Evolutionary conservation across 2,329 filamentous ascomycete species (phyloP).

Genomic region (Botryosphaeria dothidea): DNA sequence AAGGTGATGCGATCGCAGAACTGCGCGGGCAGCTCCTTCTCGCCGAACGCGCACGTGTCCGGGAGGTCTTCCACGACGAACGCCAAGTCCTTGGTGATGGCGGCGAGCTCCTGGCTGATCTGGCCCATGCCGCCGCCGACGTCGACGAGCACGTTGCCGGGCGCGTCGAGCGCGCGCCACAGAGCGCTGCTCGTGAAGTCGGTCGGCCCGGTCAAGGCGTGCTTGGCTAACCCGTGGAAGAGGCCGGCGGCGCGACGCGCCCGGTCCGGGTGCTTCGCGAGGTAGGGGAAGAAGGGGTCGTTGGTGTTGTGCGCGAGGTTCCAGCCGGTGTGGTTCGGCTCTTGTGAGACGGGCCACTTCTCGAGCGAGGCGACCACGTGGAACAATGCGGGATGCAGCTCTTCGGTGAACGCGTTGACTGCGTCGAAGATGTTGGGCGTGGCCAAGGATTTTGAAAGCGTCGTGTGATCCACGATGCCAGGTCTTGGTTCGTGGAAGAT

Average conservation of each 20-base stretch:
- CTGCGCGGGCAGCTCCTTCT: slow-evolving; percentile 12
- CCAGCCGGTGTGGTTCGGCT: slow-evolving; percentile 19
- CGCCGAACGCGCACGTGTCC: slow-evolving; percentile 18
- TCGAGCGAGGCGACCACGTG: slow-evolving; percentile 11
- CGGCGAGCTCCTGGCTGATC: slow-evolving; percentile 29
- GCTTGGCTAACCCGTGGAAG: background rate
- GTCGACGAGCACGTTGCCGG: background rate
- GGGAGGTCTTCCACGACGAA: slow-evolving; percentile 35
- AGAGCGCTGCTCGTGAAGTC: background rate
- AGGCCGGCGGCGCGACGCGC: background rate
- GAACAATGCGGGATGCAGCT: background rate
- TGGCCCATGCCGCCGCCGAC: slow-evolving; percentile 21
- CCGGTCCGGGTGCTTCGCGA: slow-evolving; percentile 15
- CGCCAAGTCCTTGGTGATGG: slow-evolving; percentile 28
- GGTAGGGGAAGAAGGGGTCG: background rate
- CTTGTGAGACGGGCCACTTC: slow-evolving; percentile 10
- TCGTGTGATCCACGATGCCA: slow-evolving; percentile 43
- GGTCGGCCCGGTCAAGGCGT: background rate
- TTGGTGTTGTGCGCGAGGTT: background rate
- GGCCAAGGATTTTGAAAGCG: slow-evolving; percentile 13
- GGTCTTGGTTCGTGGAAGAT: slow-evolving; percentile 42
- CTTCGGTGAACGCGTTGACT: slow-evolving; percentile 5
- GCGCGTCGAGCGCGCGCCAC: background rate
- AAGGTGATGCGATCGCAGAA: slow-evolving; percentile 35
- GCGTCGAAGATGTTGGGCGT: slow-evolving; percentile 3